Evolutionary conservation across 345 rosid genomes (phyloP).

Genomic region (Populus nigra): DNA sequence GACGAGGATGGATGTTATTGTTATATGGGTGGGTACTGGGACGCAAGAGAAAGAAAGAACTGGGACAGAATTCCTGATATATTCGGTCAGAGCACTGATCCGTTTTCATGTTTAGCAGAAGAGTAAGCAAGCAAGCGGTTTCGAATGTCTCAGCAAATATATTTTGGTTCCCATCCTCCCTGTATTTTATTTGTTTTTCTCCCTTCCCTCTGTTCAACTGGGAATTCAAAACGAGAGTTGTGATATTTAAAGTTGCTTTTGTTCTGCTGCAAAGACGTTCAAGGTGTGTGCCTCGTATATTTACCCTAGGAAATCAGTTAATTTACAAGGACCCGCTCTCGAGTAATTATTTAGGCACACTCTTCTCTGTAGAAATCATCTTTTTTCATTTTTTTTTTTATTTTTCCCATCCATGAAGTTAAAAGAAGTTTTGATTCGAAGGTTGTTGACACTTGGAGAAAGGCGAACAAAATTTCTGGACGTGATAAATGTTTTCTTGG

Average conservation of each 20-base stretch:
- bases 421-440: background rate
- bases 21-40: constrained; percentile 90
- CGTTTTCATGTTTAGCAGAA: constrained; percentile 31
- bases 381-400: background rate
- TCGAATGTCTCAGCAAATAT: background rate
- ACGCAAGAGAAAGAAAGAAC: constrained; percentile 62
- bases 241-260: background rate
- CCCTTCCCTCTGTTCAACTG: background rate
- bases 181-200: background rate
- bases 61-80: constrained; percentile 76
- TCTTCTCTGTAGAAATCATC: no score
- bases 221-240: background rate
- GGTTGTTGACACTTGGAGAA: background rate
- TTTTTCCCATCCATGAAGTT: background rate
- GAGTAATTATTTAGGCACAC: background rate
- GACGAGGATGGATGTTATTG: constrained; percentile 87
- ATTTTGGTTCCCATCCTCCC: background rate
- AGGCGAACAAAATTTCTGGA: no score
- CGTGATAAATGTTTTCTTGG: background rate
- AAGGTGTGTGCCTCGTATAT: no score
- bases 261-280: no score
- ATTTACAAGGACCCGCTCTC: background rate
- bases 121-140: constrained; percentile 23
- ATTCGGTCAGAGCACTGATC: constrained; percentile 60
- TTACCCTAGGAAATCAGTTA: background rate